Conservation (phyloP, 768 basidiomycete genomes). For the Termitomyces sp. region DNA sequence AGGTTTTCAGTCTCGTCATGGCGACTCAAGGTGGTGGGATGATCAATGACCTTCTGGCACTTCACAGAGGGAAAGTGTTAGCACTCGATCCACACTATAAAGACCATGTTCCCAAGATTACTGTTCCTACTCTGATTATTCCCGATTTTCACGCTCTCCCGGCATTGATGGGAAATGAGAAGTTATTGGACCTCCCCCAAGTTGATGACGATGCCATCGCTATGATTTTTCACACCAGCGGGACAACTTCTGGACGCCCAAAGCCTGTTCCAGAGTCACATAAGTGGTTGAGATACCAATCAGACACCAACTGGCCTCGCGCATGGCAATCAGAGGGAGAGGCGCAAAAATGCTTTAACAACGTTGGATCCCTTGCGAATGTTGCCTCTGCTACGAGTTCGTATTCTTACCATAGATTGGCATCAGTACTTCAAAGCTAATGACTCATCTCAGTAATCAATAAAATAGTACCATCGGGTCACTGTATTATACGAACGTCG, state of each 20-base stretch:
- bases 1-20: conserved; percentile 5
- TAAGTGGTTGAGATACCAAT: conserved; percentile 6
- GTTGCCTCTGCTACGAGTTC: conserved; percentile 8
- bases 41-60: conserved; percentile 2
- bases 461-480: background rate
- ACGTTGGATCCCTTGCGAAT: conserved; percentile 4
- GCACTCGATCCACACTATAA: background rate
- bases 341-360: conserved; percentile 4
- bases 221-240: conserved; percentile 7
- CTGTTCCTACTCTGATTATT: background rate
- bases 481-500: conserved; percentile 6
- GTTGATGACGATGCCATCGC: conserved; percentile 3
- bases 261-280: conserved; percentile 7
- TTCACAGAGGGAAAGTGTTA: conserved; percentile 2
- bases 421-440: background rate
- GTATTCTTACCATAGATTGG: background rate
- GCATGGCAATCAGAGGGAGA: conserved; percentile 5
- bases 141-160: background rate
- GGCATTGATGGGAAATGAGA: background rate
- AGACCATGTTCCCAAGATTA: background rate
- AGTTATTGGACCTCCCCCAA: background rate
- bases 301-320: conserved; percentile 4
- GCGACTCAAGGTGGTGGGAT: background rate
- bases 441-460: background rate
- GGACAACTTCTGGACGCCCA: conserved; percentile 8